Conservation (phyloP, 2,329 filamentous ascomycete genomes). For the Neophaeococcomyces aloes region DNA sequence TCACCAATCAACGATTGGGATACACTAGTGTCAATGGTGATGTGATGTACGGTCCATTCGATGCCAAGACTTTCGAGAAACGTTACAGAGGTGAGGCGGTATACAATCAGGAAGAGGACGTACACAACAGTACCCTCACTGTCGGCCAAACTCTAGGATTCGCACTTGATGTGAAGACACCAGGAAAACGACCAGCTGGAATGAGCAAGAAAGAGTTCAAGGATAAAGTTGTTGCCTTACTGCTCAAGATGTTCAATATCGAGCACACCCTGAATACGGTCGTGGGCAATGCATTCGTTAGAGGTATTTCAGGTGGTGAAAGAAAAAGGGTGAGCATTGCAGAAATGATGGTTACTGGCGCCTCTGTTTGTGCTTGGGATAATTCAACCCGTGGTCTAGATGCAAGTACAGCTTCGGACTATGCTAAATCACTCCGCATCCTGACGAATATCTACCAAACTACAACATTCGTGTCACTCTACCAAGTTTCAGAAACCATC, state of each 20-base stretch:
- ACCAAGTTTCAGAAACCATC: slow-evolving; percentile 75
- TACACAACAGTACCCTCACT: slow-evolving; percentile 74
- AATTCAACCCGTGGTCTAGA: slow-evolving; percentile 62
- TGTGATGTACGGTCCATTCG: slow-evolving; percentile 66
- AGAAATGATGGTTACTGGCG: slow-evolving; percentile 68
- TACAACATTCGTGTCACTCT: slow-evolving; percentile 75
- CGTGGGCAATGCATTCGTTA: slow-evolving; percentile 70
- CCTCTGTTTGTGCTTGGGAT: slow-evolving; percentile 64
- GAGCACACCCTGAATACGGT: slow-evolving; percentile 77
- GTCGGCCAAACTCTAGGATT: slow-evolving; percentile 82
- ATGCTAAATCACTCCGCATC: slow-evolving; percentile 59
- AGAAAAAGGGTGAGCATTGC: slow-evolving; percentile 72
- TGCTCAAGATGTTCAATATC: slow-evolving; percentile 90
- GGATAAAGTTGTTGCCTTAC: slow-evolving; percentile 58
- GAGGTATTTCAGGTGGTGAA: slow-evolving; percentile 70
- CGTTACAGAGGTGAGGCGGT: slow-evolving; percentile 71
- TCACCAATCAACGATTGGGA: slow-evolving; percentile 55
- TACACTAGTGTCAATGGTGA: slow-evolving; percentile 57
- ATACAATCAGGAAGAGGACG: slow-evolving; percentile 78
- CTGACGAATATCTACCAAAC: slow-evolving; percentile 76
- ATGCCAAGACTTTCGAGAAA: slow-evolving; percentile 56
- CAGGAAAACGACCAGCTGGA: slow-evolving; percentile 65
- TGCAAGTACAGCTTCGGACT: slow-evolving; percentile 57
- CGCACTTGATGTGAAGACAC: slow-evolving; percentile 73
- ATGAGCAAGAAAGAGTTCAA: slow-evolving; percentile 66